phyloP scores from a whole-genome alignment of 176 grass and related monocot genomes.

The Paspalum vaginatum region DNA sequence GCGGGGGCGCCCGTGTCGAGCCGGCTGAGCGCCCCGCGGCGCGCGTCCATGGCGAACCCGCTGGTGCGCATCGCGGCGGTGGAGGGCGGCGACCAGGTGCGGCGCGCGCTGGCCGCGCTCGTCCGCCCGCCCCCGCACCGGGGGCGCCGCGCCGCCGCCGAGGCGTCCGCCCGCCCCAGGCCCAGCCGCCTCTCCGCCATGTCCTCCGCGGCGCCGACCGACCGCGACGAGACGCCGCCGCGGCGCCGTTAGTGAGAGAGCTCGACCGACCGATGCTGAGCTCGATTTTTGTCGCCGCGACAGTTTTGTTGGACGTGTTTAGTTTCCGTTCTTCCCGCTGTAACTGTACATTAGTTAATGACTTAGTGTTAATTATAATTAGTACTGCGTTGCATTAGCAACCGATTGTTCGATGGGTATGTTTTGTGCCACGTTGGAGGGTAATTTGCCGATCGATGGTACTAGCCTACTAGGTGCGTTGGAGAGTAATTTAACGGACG shows the following conservation, averaged over 20 bases:
- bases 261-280: too few relatives aligned
- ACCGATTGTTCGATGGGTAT: too few relatives aligned
- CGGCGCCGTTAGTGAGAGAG: not conserved
- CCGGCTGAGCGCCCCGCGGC: slow-evolving; percentile 36
- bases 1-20: slow-evolving; percentile 5
- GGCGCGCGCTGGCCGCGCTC: slow-evolving; percentile 55
- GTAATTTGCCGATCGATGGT: too few relatives aligned
- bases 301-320: slow-evolving; percentile 3
- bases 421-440: too few relatives aligned
- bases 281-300: not conserved
- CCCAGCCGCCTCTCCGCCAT: slow-evolving; percentile 54
- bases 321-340: too few relatives aligned
- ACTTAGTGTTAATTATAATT: too few relatives aligned
- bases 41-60: slow-evolving; percentile 66
- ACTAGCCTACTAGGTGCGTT: too few relatives aligned
- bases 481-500: too few relatives aligned
- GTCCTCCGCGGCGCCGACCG: not conserved
- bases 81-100: slow-evolving; percentile 60
- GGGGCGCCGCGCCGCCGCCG: slow-evolving; percentile 47
- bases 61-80: slow-evolving; percentile 61
- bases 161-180: slow-evolving; percentile 39
- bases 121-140: slow-evolving; percentile 49
- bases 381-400: too few relatives aligned
- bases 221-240: not conserved
- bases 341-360: too few relatives aligned